Percentiles rank a stretch among this genome's conserved stretches.
phyloP scores from a whole-genome alignment of 257 asterid genomes.

The Scutellaria baicalensis region DNA sequence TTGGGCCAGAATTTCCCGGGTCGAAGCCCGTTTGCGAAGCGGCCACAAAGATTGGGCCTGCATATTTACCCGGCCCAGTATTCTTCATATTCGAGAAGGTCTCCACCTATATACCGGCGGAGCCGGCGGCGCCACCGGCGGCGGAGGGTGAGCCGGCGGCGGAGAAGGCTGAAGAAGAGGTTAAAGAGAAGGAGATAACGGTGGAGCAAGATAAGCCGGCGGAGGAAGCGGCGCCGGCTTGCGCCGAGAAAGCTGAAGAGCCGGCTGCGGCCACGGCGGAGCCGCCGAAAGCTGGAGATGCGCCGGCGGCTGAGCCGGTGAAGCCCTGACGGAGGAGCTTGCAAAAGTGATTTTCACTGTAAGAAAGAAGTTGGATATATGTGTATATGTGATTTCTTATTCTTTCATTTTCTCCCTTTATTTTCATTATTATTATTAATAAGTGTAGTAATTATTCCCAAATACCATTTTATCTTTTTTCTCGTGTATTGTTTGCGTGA shows the following conservation, averaged over 20 bases:
- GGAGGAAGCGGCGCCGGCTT: constrained; percentile 14
- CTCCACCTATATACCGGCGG: constrained; percentile 34
- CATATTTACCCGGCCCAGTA: constrained; percentile 61
- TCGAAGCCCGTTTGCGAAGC: constrained; percentile 56
- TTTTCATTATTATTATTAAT: not conserved
- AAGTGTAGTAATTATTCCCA: constrained; percentile 3
- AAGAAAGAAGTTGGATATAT: not conserved
- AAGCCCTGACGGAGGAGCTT: constrained; percentile 30
- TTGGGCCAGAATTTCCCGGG: constrained; percentile 69
- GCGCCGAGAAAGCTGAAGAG: constrained; percentile 17
- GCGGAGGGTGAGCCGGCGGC: not conserved
- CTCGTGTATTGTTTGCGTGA: constrained; percentile 19
- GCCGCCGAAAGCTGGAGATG: constrained; percentile 32
- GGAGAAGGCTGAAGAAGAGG: constrained; percentile 26
- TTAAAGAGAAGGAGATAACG: constrained; percentile 49
- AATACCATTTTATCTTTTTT: constrained; percentile 1
- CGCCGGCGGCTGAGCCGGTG: constrained; percentile 32
- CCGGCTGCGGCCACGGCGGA: constrained; percentile 12
- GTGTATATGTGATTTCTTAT: constrained; percentile 24
- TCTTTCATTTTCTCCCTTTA: constrained; percentile 11
- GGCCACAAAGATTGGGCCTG: constrained; percentile 52
- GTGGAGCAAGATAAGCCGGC: constrained; percentile 26
- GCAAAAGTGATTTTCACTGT: not conserved
- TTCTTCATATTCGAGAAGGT: constrained; percentile 68
- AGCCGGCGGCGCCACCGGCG: constrained; percentile 17